These are phyloP conservation scores for Phytophthora niederhauseri DNA, from an alignment of 352 stramenopile genomes.

Conservation along the genomic window DNA sequence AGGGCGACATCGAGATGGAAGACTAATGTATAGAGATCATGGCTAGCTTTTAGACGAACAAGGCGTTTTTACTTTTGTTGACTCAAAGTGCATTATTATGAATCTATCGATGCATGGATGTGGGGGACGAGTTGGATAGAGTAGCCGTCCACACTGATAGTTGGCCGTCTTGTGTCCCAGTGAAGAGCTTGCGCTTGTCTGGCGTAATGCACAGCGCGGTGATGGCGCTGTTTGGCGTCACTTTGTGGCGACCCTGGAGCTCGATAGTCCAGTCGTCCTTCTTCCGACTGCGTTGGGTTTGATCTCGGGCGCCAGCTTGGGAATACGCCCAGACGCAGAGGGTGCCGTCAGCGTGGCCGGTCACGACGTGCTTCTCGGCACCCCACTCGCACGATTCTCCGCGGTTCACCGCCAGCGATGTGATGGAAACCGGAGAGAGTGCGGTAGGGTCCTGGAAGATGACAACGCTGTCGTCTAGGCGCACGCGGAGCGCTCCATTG, in stretches of 20 bases:
- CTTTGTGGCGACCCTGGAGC: slow-evolving; percentile 54
- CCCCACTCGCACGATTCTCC: slow-evolving; percentile 64
- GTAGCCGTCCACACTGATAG: slow-evolving; percentile 55
- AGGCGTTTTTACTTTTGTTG: slow-evolving; percentile 23
- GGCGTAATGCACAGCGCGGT: slow-evolving; percentile 54
- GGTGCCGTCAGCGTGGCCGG: slow-evolving; percentile 63
- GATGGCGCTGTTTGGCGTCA: slow-evolving; percentile 48
- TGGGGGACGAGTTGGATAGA: background rate
- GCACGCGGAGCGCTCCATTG: slow-evolving; percentile 61
- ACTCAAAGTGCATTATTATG: too few relatives aligned
- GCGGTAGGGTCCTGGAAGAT: slow-evolving; percentile 49
- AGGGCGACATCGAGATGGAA: slow-evolving; percentile 60
- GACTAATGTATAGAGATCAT: slow-evolving; percentile 46
- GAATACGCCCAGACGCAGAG: slow-evolving; percentile 73
- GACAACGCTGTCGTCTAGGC: slow-evolving; percentile 52
- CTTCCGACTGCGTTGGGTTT: slow-evolving; percentile 14
- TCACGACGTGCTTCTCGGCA: slow-evolving; percentile 66
- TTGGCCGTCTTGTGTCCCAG: slow-evolving; percentile 56
- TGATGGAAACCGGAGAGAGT: slow-evolving; percentile 44
- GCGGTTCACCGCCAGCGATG: slow-evolving; percentile 52
- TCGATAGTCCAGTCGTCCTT: slow-evolving; percentile 57
- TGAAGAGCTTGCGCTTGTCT: slow-evolving; percentile 71
- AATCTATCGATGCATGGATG: too few relatives aligned
- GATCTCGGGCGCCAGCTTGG: slow-evolving; percentile 33
- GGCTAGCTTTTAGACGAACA: slow-evolving; percentile 44